Conservation (phyloP, 108 stramenopile genomes). For the Licmophora abbreviata region DNA sequence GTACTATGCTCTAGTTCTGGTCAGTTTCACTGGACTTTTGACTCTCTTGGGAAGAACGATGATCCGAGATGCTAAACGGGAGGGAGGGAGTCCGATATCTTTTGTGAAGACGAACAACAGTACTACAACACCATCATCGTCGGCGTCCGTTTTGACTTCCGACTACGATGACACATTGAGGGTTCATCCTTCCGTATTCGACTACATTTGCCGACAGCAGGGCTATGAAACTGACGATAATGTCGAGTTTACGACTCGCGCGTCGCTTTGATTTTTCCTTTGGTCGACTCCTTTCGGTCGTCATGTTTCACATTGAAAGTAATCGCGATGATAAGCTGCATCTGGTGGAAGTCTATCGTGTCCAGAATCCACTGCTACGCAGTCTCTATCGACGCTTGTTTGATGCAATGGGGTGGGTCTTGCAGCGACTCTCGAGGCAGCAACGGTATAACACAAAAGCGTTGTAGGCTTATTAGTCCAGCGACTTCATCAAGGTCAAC, state of each 20-base stretch:
- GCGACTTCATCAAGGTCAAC: too few relatives aligned
- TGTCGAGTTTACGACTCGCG: background rate
- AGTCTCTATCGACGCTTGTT: background rate
- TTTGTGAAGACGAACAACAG: too few relatives aligned
- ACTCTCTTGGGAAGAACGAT: conserved; percentile 5
- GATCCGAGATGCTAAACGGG: background rate
- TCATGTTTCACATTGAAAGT: background rate
- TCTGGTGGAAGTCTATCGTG: background rate
- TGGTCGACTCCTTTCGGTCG: background rate
- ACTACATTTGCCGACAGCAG: background rate
- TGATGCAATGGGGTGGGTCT: too few relatives aligned
- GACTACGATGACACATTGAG: background rate
- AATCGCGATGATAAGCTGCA: background rate
- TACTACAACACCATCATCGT: too few relatives aligned
- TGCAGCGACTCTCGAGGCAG: too few relatives aligned
- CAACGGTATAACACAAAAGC: too few relatives aligned
- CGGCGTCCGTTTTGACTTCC: too few relatives aligned
- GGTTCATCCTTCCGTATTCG: background rate
- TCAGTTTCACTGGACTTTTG: conserved; percentile 2
- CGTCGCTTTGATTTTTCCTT: background rate
- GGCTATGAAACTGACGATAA: background rate
- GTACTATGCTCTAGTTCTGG: conserved; percentile 9
- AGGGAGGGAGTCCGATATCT: background rate
- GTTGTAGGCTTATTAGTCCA: too few relatives aligned
- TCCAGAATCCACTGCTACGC: background rate